Base-by-base conservation (phyloP, 1,139 yeast genomes). In the Zygoascus hellenicus region DNA sequence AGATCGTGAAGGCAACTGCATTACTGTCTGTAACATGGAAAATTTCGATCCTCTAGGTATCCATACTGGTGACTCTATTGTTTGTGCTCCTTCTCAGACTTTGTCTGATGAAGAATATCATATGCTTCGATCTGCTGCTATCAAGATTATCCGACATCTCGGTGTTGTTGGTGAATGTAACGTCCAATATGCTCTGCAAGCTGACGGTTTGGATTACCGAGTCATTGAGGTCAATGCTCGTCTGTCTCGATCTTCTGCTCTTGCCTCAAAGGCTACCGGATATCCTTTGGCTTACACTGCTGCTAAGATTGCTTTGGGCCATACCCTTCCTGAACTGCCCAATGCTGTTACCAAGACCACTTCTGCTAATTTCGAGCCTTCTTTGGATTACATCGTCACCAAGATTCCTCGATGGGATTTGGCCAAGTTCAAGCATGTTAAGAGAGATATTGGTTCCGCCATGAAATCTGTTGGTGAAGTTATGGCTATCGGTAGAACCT, bases 401-500 rank as follows among this genome's bases (percentile, higher is more conserved):
- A 92, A 92, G 76, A 89, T 92, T 61, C 98, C 98, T 60, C 82
- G 97, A 71, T 92, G 98, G 98, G 98, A 92, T 74, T 75, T 92
- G 68, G 72, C 92, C 55, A 92, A 92, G 75, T 92, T 92, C 75
- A 94, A 87, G 67, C 95, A 88, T 64, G 97, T 90, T 52, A 83
- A 87, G 67, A 81, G 95, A 67, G 89, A 84, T 58, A 84, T 90
- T 64, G 96, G 96, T 41, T 87, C 96, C 28, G 82, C 97, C 44
- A 92, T 92, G 98, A 92, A 92, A 71, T 90, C 97, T 42, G 98
- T 92, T 50, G 98, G 98, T 68, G 98, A 92, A 71, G 98, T 92
- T 52, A 92, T 92, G 98, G 95, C 97, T 48, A 92, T 92, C 65
- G 98, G 98, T 62, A 83, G 98, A 72, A 92, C 81, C 59, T 92